These are phyloP conservation scores for Aspergillus hancockii DNA, from an alignment of 495 filamentous ascomycete genomes.

Conservation along the genomic window DNA sequence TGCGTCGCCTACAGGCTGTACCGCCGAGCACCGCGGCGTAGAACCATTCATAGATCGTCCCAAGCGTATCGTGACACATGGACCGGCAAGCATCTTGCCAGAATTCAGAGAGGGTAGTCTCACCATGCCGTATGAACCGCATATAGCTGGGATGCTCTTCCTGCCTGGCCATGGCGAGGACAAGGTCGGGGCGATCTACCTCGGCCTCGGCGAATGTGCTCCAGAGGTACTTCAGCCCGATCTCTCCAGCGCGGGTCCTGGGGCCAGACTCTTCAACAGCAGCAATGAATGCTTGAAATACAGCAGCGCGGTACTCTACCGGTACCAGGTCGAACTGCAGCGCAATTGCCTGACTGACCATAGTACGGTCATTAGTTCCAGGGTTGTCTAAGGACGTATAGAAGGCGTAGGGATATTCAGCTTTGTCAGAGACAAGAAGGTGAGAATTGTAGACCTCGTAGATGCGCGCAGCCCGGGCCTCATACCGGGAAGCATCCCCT, in stretches of 20 bases:
- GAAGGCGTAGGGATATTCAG: constrained; percentile 19
- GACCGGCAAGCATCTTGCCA: constrained; percentile 33
- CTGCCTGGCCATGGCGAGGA: constrained; percentile 30
- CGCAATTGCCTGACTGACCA: constrained; percentile 29
- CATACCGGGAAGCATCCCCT: constrained; percentile 21
- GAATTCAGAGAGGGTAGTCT: constrained; percentile 31
- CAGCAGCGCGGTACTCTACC: constrained; percentile 18
- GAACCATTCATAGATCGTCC: constrained; percentile 35
- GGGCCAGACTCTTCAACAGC: constrained; percentile 20
- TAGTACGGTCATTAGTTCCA: constrained; percentile 22
- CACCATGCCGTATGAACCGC: constrained; percentile 31
- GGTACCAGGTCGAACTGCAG: constrained; percentile 29
- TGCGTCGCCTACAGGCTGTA: constrained; percentile 24
- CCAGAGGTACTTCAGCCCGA: constrained; percentile 29
- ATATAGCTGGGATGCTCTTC: constrained; percentile 35
- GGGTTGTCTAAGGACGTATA: constrained; percentile 31
- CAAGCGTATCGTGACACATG: constrained; percentile 36
- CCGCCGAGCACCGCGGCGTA: constrained; percentile 28
- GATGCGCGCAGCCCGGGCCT: constrained; percentile 23
- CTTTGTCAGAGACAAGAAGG: constrained; percentile 26
- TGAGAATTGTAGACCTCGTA: constrained; percentile 26
- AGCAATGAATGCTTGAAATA: constrained; percentile 28
- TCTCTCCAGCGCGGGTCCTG: constrained; percentile 28
- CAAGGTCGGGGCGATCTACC: constrained; percentile 27
- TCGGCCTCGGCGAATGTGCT: constrained; percentile 29